Evolutionary conservation across 768 basidiomycete species (phyloP).

Genomic region (Cystoderma amianthinum): DNA sequence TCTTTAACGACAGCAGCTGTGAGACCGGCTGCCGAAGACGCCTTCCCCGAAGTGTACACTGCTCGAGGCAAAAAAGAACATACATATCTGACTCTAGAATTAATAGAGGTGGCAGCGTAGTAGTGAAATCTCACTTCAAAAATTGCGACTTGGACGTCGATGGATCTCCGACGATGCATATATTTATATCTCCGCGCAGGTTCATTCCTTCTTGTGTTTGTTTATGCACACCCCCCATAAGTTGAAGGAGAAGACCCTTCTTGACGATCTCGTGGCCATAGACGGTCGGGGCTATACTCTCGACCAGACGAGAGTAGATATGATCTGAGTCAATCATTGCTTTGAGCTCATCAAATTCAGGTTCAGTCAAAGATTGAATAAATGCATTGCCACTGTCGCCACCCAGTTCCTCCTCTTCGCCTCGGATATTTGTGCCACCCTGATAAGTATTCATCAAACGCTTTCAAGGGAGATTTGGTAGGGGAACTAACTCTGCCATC

Average conservation of each 20-base stretch:
- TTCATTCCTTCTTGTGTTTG: slow-evolving; percentile 95
- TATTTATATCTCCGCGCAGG: slow-evolving; percentile 96
- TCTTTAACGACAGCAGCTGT: slow-evolving; percentile 98
- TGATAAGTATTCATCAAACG: slow-evolving; percentile 18
- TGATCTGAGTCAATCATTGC: slow-evolving; percentile 92
- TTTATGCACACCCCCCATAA: slow-evolving; percentile 99
- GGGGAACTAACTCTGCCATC: slow-evolving; percentile 70
- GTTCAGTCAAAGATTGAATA: slow-evolving; percentile 82
- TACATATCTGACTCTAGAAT: slow-evolving; percentile 95
- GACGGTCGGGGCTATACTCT: slow-evolving; percentile 95
- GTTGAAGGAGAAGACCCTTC: slow-evolving; percentile 90
- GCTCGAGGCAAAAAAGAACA: slow-evolving; percentile 97
- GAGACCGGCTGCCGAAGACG: slow-evolving; percentile 96
- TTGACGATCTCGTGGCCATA: slow-evolving; percentile 99
- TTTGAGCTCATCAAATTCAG: slow-evolving; percentile 92
- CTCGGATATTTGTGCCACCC: slow-evolving; percentile 84
- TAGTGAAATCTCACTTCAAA: slow-evolving; percentile 90
- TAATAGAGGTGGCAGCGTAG: no score
- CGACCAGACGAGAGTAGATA: slow-evolving; percentile 90
- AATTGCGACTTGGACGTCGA: slow-evolving; percentile 98
- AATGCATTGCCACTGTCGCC: slow-evolving; percentile 80
- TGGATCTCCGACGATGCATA: slow-evolving; percentile 97
- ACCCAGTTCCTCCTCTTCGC: slow-evolving; percentile 76
- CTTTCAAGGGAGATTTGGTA: background rate
- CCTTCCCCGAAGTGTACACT: slow-evolving; percentile 99